These are phyloP conservation scores for Draba incana DNA, from an alignment of 345 rosid genomes.

Conservation along the genomic window DNA sequence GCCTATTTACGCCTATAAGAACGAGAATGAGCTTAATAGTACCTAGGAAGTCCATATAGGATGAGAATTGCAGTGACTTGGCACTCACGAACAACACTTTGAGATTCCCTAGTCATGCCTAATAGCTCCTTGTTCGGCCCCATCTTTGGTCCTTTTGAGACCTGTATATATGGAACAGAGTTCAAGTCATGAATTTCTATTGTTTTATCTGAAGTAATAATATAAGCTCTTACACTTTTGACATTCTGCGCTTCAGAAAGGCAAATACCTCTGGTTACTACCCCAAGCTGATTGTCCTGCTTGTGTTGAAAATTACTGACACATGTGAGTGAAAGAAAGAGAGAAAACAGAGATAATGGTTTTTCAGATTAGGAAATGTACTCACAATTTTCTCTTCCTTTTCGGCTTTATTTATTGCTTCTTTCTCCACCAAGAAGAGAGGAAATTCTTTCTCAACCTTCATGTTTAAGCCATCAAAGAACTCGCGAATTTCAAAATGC, in stretches of 20 bases:
- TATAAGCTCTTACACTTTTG: slow-evolving; percentile 56
- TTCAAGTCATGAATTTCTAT: slow-evolving; percentile 14
- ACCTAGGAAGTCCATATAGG: slow-evolving; percentile 95
- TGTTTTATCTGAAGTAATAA: neutral
- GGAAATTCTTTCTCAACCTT: slow-evolving; percentile 79
- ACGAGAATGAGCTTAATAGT: neutral
- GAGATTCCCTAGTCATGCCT: slow-evolving; percentile 65
- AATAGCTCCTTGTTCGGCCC: slow-evolving; percentile 51
- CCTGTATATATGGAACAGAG: slow-evolving; percentile 48
- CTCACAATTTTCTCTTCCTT: slow-evolving; percentile 77
- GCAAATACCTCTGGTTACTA: slow-evolving; percentile 94
- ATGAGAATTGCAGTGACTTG: slow-evolving; percentile 97
- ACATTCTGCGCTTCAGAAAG: slow-evolving; percentile 85
- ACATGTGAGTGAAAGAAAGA: neutral
- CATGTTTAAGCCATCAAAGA: slow-evolving; percentile 85
- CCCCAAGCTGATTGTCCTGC: slow-evolving; percentile 77
- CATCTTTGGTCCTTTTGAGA: slow-evolving; percentile 52
- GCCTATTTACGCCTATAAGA: no score
- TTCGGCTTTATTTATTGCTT: slow-evolving; percentile 84
- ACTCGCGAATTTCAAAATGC: slow-evolving; percentile 85
- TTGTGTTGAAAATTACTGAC: slow-evolving; percentile 7
- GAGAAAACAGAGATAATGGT: slow-evolving; percentile 6
- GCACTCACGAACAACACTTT: slow-evolving; percentile 60
- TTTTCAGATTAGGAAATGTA: neutral
- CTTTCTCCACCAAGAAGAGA: slow-evolving; percentile 80